Conservation (phyloP, 164 flowering plant genomes). For the Cinnamomum micranthum region DNA sequence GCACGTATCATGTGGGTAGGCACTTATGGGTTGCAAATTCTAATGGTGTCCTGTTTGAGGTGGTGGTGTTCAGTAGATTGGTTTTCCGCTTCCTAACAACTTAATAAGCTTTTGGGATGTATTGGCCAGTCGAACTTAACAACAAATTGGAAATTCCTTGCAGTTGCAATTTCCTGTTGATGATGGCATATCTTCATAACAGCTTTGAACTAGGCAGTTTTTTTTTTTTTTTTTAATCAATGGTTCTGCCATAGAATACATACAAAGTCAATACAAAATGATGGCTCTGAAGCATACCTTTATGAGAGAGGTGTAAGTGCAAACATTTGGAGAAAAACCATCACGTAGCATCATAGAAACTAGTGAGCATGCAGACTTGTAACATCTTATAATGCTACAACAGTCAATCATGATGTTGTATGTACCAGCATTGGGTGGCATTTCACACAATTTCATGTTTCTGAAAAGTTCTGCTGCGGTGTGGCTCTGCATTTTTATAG, state of each 20-base stretch:
- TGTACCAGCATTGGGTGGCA: constrained; percentile 51
- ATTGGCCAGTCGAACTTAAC: no score
- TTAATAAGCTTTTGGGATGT: no score
- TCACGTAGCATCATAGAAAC: constrained; percentile 79
- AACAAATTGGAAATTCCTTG: no score
- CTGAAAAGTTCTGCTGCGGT: constrained; percentile 55
- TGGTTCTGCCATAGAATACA: background rate
- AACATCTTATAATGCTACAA: constrained; percentile 50
- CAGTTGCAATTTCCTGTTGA: no score
- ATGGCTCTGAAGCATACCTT: constrained; percentile 41
- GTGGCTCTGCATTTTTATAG: constrained; percentile 47
- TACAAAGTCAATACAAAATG: background rate
- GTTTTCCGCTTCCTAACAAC: no score
- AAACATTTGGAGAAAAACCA: constrained; percentile 46
- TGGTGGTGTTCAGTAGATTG: no score
- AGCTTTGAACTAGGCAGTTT: no score
- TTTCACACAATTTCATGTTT: constrained; percentile 46
- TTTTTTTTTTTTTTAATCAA: no score
- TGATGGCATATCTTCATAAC: no score
- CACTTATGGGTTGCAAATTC: no score
- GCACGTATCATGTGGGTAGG: no score
- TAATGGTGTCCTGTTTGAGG: no score
- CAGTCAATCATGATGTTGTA: constrained; percentile 82
- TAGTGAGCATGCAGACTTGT: constrained; percentile 58
- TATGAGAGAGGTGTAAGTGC: constrained; percentile 58